phyloP scores from a whole-genome alignment of 2,329 filamentous ascomycete genomes.

The Phialophora verrucosa region DNA sequence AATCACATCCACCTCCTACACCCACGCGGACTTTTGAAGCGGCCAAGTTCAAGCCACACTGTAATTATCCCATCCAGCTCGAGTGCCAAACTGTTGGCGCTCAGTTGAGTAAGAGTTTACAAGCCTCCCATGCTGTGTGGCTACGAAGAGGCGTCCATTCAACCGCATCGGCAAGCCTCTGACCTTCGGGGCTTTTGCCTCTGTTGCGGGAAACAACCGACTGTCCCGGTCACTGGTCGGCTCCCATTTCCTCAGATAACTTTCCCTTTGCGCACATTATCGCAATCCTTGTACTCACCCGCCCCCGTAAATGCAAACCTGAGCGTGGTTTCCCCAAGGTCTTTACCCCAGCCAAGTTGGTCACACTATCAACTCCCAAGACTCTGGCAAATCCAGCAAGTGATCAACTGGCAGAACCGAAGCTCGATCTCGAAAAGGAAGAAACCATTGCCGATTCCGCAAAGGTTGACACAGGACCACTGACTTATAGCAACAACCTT shows the following conservation, averaged over 20 bases:
- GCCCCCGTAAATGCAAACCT: neutral
- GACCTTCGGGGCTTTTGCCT: conserved; percentile 9
- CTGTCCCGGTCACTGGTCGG: conserved; percentile 6
- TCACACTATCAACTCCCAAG: conserved; percentile 9
- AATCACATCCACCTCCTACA: neutral
- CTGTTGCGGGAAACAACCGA: conserved; percentile 5
- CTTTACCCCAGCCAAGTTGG: conserved; percentile 4
- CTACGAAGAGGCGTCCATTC: conserved; percentile 24
- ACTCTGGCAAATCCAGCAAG: conserved; percentile 4
- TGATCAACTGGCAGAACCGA: conserved; percentile 6
- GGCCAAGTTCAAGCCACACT: conserved; percentile 10
- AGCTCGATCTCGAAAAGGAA: conserved; percentile 13
- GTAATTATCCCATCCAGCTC: conserved; percentile 13
- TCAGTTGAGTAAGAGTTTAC: conserved; percentile 9
- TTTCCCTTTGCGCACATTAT: neutral
- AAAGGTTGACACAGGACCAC: neutral
- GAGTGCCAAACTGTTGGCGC: neutral
- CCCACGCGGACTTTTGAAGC: conserved; percentile 2
- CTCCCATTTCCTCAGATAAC: conserved; percentile 6
- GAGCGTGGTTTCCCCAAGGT: neutral
- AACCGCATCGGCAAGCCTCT: conserved; percentile 8
- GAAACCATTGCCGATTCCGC: conserved; percentile 10
- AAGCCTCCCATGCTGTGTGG: conserved; percentile 18
- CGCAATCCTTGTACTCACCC: neutral
- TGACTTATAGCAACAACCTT: neutral